These are phyloP conservation scores for Alternaria gaisen DNA, from an alignment of 2,329 filamentous ascomycete species.

Conservation along the genomic window DNA sequence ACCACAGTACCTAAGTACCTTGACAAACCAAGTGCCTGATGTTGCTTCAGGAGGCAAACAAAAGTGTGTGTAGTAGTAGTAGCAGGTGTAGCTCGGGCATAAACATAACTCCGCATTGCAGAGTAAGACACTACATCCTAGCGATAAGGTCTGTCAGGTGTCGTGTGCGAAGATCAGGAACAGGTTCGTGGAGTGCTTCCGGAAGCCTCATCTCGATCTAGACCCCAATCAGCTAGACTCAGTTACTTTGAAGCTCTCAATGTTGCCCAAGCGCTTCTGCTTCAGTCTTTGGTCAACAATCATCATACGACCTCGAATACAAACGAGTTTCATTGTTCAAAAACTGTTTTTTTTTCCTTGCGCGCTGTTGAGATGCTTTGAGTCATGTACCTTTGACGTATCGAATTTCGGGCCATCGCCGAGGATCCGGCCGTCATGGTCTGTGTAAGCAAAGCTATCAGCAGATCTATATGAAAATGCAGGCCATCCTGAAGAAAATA, in stretches of 20 bases:
- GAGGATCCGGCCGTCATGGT: slow-evolving; percentile 1
- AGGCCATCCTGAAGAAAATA: background rate
- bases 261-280: background rate
- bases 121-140: background rate
- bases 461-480: background rate
- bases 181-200: background rate
- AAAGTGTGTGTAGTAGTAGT: background rate
- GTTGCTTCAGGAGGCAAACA: background rate
- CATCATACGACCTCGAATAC: background rate
- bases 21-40: background rate
- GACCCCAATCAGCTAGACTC: background rate
- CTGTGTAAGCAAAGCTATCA: slow-evolving; percentile 1
- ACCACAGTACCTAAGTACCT: background rate
- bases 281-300: background rate
- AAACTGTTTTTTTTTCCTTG: background rate
- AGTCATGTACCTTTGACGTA: background rate
- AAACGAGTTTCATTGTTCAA: background rate
- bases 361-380: background rate
- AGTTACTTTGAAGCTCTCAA: background rate
- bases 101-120: background rate
- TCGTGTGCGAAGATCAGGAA: background rate
- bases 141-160: background rate
- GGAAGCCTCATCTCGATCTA: background rate
- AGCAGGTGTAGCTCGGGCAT: background rate
- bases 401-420: slow-evolving; percentile 4